These are phyloP conservation scores for Cyclotella distinguenda DNA, from an alignment of 108 stramenopile genomes.

Conservation along the genomic window DNA sequence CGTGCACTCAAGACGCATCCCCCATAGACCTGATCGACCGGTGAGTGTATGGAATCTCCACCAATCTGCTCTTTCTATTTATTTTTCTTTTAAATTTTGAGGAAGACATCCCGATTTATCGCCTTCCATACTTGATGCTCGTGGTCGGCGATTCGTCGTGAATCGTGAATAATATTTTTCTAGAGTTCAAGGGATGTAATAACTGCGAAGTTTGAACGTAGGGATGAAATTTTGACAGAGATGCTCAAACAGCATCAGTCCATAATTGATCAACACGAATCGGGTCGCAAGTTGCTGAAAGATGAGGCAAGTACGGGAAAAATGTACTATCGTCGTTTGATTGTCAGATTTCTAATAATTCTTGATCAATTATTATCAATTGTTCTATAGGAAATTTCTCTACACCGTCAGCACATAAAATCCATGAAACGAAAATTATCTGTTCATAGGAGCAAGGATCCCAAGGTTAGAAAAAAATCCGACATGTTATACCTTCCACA, in stretches of 20 bases:
- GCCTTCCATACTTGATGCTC: not conserved
- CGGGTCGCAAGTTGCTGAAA: slow-evolving; percentile 13
- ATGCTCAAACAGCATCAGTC: slow-evolving; percentile 8
- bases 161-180: not conserved
- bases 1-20: slow-evolving; percentile 1
- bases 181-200: slow-evolving; percentile 9
- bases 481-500: no score
- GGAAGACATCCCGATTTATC: no score
- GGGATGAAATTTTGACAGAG: slow-evolving; percentile 4
- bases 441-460: slow-evolving; percentile 2
- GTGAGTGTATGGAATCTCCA: no score
- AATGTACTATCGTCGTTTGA: no score
- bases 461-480: not conserved
- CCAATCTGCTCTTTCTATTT: no score
- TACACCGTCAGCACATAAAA: not conserved
- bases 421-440: not conserved
- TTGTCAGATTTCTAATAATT: no score
- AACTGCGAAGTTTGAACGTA: not conserved
- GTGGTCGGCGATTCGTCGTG: not conserved
- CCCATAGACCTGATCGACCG: slow-evolving; percentile 3
- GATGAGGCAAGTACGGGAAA: slow-evolving; percentile 9
- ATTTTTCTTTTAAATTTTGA: no score
- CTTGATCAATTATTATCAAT: not conserved
- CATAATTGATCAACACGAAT: slow-evolving; percentile 7
- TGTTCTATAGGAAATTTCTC: not conserved